Evolutionary conservation across 2,329 filamentous ascomycete genomes (phyloP).

Genomic region (Escovopsis sp.): DNA sequence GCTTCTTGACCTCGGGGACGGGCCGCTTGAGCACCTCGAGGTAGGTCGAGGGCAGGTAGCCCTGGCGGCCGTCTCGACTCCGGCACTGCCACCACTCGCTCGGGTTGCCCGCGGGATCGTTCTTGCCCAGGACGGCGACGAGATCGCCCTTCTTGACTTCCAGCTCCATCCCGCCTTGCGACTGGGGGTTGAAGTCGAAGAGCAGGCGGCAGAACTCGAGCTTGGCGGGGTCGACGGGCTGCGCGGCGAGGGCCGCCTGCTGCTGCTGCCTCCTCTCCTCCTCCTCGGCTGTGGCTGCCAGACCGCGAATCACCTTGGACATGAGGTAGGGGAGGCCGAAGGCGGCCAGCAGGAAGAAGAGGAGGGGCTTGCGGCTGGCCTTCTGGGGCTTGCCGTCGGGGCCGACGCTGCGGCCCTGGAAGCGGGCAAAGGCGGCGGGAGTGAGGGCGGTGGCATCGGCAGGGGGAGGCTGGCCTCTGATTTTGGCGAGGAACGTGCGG

Average conservation of each 20-base stretch:
- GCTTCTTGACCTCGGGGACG: constrained; percentile 34
- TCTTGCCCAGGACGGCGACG: constrained; percentile 85
- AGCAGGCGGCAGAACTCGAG: constrained; percentile 92
- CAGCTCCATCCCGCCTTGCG: constrained; percentile 57
- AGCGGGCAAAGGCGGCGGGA: constrained; percentile 78
- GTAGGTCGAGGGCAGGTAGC: constrained; percentile 84
- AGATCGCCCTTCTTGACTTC: constrained; percentile 90
- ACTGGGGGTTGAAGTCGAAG: constrained; percentile 82
- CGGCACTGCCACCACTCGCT: constrained; percentile 97
- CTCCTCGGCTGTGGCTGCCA: constrained; percentile 75
- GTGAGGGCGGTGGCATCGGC: constrained; percentile 79
- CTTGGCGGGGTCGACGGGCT: constrained; percentile 68
- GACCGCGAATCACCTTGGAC: constrained; percentile 80
- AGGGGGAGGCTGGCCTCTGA: constrained; percentile 81
- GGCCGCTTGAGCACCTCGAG: constrained; percentile 57
- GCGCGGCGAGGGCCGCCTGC: constrained; percentile 33
- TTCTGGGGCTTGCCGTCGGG: constrained; percentile 51
- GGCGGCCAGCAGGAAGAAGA: constrained; percentile 89
- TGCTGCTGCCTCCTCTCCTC: constrained; percentile 47
- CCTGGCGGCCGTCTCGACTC: constrained; percentile 75
- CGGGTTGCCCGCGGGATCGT: constrained; percentile 77
- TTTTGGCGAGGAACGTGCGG: constrained; percentile 75
- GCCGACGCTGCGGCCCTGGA: constrained; percentile 52
- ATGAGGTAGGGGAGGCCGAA: constrained; percentile 95
- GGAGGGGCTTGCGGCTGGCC: constrained; percentile 85